Conservation (phyloP, 306 rosid species). For the Trifolium pratense region DNA sequence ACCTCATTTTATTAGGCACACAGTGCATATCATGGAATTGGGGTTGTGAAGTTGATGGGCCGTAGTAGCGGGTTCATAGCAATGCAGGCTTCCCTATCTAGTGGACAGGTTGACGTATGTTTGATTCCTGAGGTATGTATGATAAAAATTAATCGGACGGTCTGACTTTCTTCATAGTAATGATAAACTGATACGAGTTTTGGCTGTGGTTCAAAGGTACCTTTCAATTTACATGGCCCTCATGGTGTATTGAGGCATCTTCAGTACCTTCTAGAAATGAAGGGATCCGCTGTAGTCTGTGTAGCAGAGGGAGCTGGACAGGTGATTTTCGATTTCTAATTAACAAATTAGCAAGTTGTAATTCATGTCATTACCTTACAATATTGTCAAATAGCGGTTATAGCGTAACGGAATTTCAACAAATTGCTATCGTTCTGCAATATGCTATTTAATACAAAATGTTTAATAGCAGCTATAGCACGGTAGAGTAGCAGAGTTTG, state of each 20-base stretch:
- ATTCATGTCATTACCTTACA: no score
- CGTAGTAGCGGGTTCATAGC: conserved; percentile 99
- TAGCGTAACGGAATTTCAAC: no score
- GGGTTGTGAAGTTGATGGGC: conserved; percentile 96
- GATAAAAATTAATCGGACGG: conserved; percentile 12
- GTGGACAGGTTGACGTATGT: conserved; percentile 96
- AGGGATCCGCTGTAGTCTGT: conserved; percentile 96
- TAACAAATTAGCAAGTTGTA: background rate
- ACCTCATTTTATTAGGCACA: conserved; percentile 72
- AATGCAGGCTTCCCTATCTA: conserved; percentile 94
- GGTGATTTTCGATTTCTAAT: conserved; percentile 53
- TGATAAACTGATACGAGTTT: conserved; percentile 34
- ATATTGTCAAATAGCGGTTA: no score
- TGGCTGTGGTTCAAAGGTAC: conserved; percentile 61
- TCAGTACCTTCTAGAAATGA: conserved; percentile 80
- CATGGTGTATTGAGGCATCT: conserved; percentile 87
- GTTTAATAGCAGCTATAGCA: no score
- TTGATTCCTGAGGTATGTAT: conserved; percentile 91
- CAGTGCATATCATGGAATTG: conserved; percentile 97
- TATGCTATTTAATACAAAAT: no score
- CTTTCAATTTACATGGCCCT: conserved; percentile 81
- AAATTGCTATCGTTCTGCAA: no score
- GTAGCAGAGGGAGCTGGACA: conserved; percentile 99
- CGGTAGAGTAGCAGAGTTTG: no score
- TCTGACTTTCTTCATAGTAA: conserved; percentile 25